Evolutionary conservation across 164 flowering plant species (phyloP).

Genomic region (Aristolochia californica): DNA sequence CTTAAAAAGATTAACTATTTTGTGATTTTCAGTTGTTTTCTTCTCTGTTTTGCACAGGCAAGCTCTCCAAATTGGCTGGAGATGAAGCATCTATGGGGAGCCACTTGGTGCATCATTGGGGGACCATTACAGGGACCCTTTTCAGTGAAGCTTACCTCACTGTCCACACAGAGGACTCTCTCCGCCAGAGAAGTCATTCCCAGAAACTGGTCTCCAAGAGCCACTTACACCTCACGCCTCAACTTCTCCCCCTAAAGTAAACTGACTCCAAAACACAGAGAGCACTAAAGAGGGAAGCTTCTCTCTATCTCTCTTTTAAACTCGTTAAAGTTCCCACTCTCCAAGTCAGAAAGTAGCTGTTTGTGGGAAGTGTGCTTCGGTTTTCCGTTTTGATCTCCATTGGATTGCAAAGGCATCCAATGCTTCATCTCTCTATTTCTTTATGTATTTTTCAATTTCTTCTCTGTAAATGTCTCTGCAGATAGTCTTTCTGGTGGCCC

Average conservation of each 20-base stretch:
- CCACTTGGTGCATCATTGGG: slow-evolving; percentile 66
- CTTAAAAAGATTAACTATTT: too few species aligned
- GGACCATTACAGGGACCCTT: slow-evolving; percentile 86
- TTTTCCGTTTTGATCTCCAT: too few species aligned
- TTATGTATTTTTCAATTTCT: not conserved
- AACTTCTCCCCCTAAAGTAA: slow-evolving; percentile 30
- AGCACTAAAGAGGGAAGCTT: not conserved
- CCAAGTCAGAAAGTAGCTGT: slow-evolving; percentile 8
- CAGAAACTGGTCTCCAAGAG: slow-evolving; percentile 74
- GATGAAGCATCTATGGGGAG: slow-evolving; percentile 97
- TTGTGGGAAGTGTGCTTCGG: slow-evolving; percentile 1
- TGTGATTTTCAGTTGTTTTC: too few species aligned
- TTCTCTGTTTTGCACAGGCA: slow-evolving; percentile 49
- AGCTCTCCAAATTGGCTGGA: slow-evolving; percentile 54
- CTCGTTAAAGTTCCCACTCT: not conserved
- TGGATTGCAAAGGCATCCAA: slow-evolving; percentile 29
- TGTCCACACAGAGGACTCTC: slow-evolving; percentile 44
- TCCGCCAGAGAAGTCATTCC: slow-evolving; percentile 89
- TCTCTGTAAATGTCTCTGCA: slow-evolving; percentile 1
- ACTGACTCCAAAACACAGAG: not conserved
- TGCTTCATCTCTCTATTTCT: slow-evolving; percentile 7
- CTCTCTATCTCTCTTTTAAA: too few species aligned
- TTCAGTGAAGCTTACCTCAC: slow-evolving; percentile 74
- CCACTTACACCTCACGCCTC: slow-evolving; percentile 91
- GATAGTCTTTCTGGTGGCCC: slow-evolving; percentile 19